These are phyloP conservation scores for Blastobotrys malaysiensis DNA, from an alignment of 1,139 yeast species.

Conservation along the genomic window DNA sequence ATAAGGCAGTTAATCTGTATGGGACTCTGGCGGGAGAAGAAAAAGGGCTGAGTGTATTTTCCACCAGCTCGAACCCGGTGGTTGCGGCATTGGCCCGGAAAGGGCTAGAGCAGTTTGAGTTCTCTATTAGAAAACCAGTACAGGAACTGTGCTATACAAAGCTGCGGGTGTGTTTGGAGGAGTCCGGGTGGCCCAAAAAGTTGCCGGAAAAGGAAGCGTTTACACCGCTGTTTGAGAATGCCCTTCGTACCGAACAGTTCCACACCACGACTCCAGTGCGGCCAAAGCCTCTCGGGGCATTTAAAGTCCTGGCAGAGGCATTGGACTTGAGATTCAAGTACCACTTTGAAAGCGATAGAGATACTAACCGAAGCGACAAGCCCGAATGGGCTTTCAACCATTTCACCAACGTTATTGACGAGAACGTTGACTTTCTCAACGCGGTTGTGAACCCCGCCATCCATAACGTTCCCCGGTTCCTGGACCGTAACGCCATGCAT, in stretches of 20 bases:
- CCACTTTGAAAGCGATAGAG: conserved; percentile 60
- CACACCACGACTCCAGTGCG: conserved; percentile 30
- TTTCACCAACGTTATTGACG: conserved; percentile 46
- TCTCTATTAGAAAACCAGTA: conserved; percentile 10
- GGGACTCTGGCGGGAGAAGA: conserved; percentile 7
- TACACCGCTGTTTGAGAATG: conserved; percentile 11
- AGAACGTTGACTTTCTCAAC: conserved; percentile 39
- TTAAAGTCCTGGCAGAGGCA: conserved; percentile 51
- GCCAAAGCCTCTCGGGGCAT: conserved; percentile 53
- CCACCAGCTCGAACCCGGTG: conserved; percentile 11
- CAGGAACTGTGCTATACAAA: conserved; percentile 8
- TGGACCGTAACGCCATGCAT: conserved; percentile 32
- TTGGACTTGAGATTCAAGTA: conserved; percentile 59
- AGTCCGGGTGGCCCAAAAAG: conserved; percentile 25
- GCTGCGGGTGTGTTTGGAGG: conserved; percentile 15
- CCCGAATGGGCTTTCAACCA: conserved; percentile 78
- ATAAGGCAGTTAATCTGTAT: conserved; percentile 6
- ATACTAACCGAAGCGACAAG: conserved; percentile 64
- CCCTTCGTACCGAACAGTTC: conserved; percentile 15
- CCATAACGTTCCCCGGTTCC: conserved; percentile 26
- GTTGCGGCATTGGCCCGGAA: conserved; percentile 12
- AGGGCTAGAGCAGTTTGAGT: conserved; percentile 12
- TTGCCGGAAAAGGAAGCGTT: conserved; percentile 14
- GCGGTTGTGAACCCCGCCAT: conserved; percentile 33
- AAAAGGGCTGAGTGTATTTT: conserved; percentile 8